Percentiles rank a stretch among this genome's conserved stretches.
These are phyloP conservation scores for Comarum palustre DNA, from an alignment of 306 rosid species.

Conservation along the genomic window DNA sequence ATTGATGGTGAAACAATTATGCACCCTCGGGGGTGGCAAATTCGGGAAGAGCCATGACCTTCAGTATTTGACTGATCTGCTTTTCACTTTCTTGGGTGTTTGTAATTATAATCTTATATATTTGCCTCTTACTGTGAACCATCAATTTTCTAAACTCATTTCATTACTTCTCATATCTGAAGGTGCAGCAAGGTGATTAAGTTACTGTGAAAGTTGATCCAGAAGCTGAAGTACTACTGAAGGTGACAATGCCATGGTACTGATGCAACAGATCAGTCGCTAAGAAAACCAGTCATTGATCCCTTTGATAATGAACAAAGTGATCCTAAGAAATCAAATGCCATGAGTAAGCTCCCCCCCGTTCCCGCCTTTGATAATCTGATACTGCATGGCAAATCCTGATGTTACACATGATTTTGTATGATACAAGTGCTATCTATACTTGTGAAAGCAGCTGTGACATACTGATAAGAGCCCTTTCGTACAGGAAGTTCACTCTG, in stretches of 20 bases:
- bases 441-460: conserved; percentile 6
- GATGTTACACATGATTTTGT: neutral
- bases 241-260: conserved; percentile 27
- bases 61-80: neutral
- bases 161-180: neutral
- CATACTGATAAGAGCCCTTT: conserved; percentile 34
- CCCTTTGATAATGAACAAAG: conserved; percentile 61
- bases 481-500: conserved; percentile 87
- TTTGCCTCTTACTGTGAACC: neutral
- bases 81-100: neutral
- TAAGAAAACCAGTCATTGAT: conserved; percentile 59
- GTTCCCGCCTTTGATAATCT: neutral
- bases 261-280: conserved; percentile 23
- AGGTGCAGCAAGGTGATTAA: conserved; percentile 48
- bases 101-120: neutral
- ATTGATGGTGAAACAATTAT: neutral
- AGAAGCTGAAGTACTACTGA: conserved; percentile 35
- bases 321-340: conserved; percentile 69
- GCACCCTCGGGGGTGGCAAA: neutral
- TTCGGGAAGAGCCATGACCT: neutral
- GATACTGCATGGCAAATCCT: neutral
- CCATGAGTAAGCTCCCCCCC: conserved; percentile 65
- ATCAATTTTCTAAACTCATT: too few relatives aligned
- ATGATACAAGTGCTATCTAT: conserved; percentile 15
- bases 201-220: conserved; percentile 40